These are phyloP conservation scores for Diplosphaera chodatii DNA, from an alignment of 139 green algal genomes.

Conservation along the genomic window DNA sequence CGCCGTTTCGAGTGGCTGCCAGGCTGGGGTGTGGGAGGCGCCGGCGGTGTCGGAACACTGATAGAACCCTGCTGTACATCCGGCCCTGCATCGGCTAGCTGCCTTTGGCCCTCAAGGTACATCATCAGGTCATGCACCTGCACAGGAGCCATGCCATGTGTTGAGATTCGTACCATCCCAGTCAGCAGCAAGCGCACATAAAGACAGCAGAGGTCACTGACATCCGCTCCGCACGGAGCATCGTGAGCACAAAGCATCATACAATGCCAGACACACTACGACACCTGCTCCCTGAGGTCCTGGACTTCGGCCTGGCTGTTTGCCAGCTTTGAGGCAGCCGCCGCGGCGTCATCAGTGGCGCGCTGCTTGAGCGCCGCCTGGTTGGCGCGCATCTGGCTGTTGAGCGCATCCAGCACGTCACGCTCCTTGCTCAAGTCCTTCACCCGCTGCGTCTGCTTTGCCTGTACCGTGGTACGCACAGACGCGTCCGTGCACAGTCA, in stretches of 20 bases:
- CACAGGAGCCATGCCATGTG: too few species aligned
- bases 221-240: too few species aligned
- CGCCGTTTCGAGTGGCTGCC: too few species aligned
- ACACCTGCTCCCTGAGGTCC: slow-evolving; percentile 64
- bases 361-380: neutral
- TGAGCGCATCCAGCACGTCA: slow-evolving; percentile 14
- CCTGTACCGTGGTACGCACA: too few species aligned
- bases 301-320: slow-evolving; percentile 40
- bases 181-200: neutral
- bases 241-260: neutral
- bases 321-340: neutral
- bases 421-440: slow-evolving; percentile 18
- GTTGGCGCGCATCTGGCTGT: neutral
- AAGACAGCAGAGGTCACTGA: too few species aligned
- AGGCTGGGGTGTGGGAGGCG: too few species aligned
- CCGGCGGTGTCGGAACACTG: neutral
- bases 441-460: neutral
- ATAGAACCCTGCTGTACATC: neutral
- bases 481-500: too few species aligned
- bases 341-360: neutral
- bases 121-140: slow-evolving; percentile 70
- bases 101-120: slow-evolving; percentile 59
- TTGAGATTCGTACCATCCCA: too few species aligned
- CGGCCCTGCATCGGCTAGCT: slow-evolving; percentile 11
- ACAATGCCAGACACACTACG: too few species aligned